Base-by-base conservation (phyloP, 2,329 filamentous ascomycete species). In the Monilinia aucupariae region DNA sequence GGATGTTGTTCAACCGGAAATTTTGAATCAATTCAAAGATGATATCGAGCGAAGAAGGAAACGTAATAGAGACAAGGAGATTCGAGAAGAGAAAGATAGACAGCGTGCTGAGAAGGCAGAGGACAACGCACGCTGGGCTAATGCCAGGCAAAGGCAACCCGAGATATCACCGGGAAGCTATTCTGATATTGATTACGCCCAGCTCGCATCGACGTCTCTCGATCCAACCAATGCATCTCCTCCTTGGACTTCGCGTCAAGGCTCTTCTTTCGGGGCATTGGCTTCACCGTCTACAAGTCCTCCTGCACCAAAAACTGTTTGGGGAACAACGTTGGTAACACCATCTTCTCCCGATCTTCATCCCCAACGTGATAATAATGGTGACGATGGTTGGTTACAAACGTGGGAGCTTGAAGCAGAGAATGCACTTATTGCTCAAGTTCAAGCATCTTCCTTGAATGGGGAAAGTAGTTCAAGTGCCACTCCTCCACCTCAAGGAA, bases 321-420 rank as follows among this genome's bases (percentile, higher is more conserved):
- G 93, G 93, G 93, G 93, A n/a, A 97, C 93, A 0, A 81, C 84
- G 4, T 85, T 83, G 0, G 78, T 96, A 3, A 72, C 78, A 2
- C 78, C 85, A 0, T 77, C 77, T 0, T 86, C 85, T 4, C 85
- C 86, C 2, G 81, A 83, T 13, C 70, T 85, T 34, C 77, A 34
- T 75, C 76, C 73, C 73, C 64, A 62, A 22, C 30, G 53, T 9
- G 65, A 69, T 32, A 64, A 64, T 27, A 68, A 71, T 51, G 77
- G 75, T 2, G 85, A 92, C 66, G 92, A 97, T 73, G 93, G 92
- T 0, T 97, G 92, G 92, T 78, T 93, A 20, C 87, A 90, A 69
- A 91, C 87, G 1, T 90, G 87, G 87, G 90, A 96, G 71, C 86
- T 88, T 63, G 85, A 96, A 17, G 81, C 84, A 1, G 88, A 91